A percentile compares a stretch with the other conserved stretches of the same genome.
These are phyloP conservation scores for Cladophialophora yegresii DNA, from an alignment of 2,329 filamentous ascomycete species.

Conservation along the genomic window DNA sequence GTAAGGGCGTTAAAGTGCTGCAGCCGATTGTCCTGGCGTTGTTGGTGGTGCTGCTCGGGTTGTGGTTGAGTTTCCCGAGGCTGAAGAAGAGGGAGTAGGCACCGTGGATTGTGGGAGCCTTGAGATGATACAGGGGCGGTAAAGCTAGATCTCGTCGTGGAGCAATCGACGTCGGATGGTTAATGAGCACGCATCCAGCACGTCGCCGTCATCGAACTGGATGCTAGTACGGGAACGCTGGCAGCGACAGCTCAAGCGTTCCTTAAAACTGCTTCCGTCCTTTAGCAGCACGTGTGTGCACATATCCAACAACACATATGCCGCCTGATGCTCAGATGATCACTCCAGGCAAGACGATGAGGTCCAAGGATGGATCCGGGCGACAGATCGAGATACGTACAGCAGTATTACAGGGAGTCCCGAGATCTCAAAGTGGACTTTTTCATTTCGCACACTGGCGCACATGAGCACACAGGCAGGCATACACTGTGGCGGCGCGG, in stretches of 20 bases:
- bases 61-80: constrained; percentile 35
- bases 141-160: neutral
- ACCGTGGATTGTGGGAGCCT: neutral
- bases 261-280: no score
- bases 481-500: neutral
- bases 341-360: no score
- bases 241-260: no score
- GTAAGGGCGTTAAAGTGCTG: constrained; percentile 57
- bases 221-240: neutral
- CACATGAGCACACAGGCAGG: neutral
- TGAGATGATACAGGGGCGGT: no score
- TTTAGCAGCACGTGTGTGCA: no score
- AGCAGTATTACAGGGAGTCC: no score
- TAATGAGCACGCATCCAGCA: neutral
- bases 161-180: neutral
- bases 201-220: neutral
- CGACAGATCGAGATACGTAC: no score
- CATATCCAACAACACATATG: no score
- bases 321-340: no score
- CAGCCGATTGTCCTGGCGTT: constrained; percentile 60
- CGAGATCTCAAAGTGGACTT: neutral
- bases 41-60: constrained; percentile 23
- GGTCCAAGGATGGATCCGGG: no score
- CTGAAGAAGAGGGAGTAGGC: constrained; percentile 32
- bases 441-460: neutral